These are phyloP conservation scores for Aspergillus sp. DNA, from an alignment of 2,329 filamentous ascomycete species.

Conservation along the genomic window DNA sequence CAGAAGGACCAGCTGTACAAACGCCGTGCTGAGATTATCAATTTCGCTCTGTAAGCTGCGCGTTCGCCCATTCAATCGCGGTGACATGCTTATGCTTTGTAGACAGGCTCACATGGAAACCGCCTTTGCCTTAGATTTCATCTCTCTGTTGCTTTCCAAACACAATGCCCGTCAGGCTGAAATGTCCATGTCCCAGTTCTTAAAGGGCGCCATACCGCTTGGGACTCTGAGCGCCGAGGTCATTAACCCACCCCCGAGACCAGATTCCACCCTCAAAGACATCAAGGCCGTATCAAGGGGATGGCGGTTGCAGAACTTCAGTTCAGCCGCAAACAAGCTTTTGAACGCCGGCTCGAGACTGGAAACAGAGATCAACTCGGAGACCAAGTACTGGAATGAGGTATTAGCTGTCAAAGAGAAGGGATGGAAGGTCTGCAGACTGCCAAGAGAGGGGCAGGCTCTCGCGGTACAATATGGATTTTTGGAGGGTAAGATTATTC, in stretches of 20 bases:
- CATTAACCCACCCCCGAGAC: constrained; percentile 61
- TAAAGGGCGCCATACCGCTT: constrained; percentile 70
- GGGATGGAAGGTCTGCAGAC: constrained; percentile 80
- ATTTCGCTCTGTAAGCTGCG: constrained; percentile 41
- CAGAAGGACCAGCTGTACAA: constrained; percentile 44
- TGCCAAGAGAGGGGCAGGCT: constrained; percentile 70
- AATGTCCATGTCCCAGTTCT: constrained; percentile 65
- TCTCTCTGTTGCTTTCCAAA: constrained; percentile 82
- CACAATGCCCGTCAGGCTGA: constrained; percentile 70
- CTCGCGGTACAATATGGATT: constrained; percentile 90
- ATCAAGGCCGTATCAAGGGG: constrained; percentile 59
- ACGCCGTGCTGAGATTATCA: constrained; percentile 44
- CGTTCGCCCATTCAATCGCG: neutral
- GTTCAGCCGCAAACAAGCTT: constrained; percentile 71
- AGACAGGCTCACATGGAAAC: constrained; percentile 48
- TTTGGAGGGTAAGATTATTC: constrained; percentile 60
- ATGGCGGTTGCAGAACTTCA: constrained; percentile 76
- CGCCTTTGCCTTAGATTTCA: constrained; percentile 73
- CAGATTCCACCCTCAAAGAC: constrained; percentile 56
- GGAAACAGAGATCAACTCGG: constrained; percentile 72
- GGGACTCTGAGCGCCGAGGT: constrained; percentile 72
- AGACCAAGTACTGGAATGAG: constrained; percentile 87
- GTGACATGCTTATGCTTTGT: constrained; percentile 9
- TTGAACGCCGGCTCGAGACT: constrained; percentile 70
- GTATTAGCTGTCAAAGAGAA: constrained; percentile 76